These are phyloP conservation scores for Camillea tinctor DNA, from an alignment of 2,329 filamentous ascomycete genomes.

Conservation along the genomic window DNA sequence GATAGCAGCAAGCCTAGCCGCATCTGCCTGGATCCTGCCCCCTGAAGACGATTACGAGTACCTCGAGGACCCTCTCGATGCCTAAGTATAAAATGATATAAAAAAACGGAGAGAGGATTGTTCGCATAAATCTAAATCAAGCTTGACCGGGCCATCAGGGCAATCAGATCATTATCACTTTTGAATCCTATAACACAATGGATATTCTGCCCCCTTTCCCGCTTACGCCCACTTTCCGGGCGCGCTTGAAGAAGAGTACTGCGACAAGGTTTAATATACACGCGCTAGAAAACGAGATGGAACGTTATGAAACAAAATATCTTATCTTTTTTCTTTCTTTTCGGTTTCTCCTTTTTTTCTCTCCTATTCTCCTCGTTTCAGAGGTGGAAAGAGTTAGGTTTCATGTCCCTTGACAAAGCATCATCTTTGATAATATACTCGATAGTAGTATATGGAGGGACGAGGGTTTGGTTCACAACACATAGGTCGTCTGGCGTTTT, in stretches of 20 bases:
- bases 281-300: neutral
- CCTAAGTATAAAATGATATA: too few species aligned
- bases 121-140: neutral
- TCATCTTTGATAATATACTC: conserved; percentile 1
- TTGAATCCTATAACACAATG: neutral
- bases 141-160: neutral
- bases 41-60: conserved; percentile 86
- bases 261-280: neutral
- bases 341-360: neutral
- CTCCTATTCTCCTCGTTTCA: neutral
- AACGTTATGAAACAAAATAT: neutral
- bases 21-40: conserved; percentile 69
- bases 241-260: neutral
- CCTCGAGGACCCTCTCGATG: conserved; percentile 48
- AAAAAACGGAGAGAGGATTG: neutral
- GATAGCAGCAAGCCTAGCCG: conserved; percentile 57
- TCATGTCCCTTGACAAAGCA: neutral
- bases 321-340: neutral
- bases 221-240: neutral
- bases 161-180: neutral
- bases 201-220: too few species aligned
- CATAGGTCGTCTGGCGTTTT: conserved; percentile 17
- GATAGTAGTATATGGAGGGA: conserved; percentile 11
- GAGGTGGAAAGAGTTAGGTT: neutral
- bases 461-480: too few species aligned